Conservation (phyloP, 2,329 filamentous ascomycete species). For the Xylaria arbuscula region DNA sequence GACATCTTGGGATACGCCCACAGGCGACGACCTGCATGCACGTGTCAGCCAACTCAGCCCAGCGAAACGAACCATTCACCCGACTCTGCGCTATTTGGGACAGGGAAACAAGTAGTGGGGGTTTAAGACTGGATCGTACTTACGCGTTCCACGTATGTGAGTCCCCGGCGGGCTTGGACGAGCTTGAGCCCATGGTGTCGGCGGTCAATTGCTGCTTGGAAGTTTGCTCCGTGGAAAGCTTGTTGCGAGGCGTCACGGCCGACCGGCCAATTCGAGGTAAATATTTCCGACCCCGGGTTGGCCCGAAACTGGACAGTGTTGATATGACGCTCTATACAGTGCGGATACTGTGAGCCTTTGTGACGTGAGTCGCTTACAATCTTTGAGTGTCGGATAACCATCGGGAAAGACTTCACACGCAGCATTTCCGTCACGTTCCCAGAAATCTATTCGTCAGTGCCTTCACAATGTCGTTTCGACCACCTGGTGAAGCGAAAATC, state of each 20-base stretch:
- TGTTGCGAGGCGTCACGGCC: conserved; percentile 26
- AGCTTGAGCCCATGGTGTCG: conserved; percentile 66
- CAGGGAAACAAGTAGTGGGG: not conserved
- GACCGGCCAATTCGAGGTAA: conserved; percentile 41
- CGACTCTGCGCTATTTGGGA: conserved; percentile 5
- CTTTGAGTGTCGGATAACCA: no score
- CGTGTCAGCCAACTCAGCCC: conserved; percentile 12
- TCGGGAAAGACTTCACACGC: no score
- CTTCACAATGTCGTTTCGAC: no score
- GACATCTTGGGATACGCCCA: conserved; percentile 79
- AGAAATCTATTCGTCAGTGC: no score
- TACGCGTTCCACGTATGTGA: conserved; percentile 68
- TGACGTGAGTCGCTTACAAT: conserved; percentile 1
- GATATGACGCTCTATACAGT: not conserved
- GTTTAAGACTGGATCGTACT: conserved; percentile 43
- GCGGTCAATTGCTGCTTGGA: conserved; percentile 46
- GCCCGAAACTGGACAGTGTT: conserved; percentile 38
- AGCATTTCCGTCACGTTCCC: no score
- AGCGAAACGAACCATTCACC: conserved; percentile 1
- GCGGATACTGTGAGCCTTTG: not conserved
- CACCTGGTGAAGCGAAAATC: no score
- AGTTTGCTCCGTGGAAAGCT: conserved; percentile 29
- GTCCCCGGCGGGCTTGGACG: conserved; percentile 64
- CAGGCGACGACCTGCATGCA: conserved; percentile 55
- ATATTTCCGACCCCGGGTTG: conserved; percentile 41